Base-by-base conservation (phyloP, 2,329 filamentous ascomycete species). In the Fusarium xyrophilum region DNA sequence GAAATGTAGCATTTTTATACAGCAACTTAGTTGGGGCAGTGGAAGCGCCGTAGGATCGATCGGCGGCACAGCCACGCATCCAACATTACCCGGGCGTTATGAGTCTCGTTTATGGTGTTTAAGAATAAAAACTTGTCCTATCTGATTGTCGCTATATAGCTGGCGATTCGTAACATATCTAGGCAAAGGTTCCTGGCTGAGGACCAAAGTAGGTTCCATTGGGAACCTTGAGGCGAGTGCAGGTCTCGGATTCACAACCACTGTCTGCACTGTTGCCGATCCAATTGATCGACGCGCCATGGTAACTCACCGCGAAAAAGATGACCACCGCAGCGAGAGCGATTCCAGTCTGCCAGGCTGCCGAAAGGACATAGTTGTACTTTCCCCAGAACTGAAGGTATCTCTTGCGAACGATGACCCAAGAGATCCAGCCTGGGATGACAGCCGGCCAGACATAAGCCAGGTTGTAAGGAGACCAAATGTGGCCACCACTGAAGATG, bases 381-480 rank as follows among this genome's bases (percentile, higher is more conserved):
- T 84, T 84, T 59, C 81, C 78, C 83, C 84, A 86, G 67, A 84
- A 81, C 0, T 71, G 78, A 19, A 83, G 77, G 67, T 80, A 83
- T 14, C 82, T 78, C 36, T 72, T 72, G 47, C 81, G 80, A 46
- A 84, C 70, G 52, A 79, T 83, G 11, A 84, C 74, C 82, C 83
- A 85, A 6, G 81, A 83, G 21, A 82, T 63, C 74, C 77, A 83
- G 7, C 80, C 83, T 6, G 85, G 77, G 5, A 82, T 79, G 2
- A 86, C 80, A 23, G 81, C 78, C 0, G 82, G 82, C 79, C 80
- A 82, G 36, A 81, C 72, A 69, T 85, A 86, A 2, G 78, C 79
- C 53, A 79, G 54, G 44, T 83, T 86, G 69, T 83, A 85, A 0
- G 80, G 82, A 5, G 81, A 78, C 78, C 80, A 82, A 42, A 72